Base-by-base conservation (phyloP, 305 asterid species). In the Fraxinus velutina region DNA sequence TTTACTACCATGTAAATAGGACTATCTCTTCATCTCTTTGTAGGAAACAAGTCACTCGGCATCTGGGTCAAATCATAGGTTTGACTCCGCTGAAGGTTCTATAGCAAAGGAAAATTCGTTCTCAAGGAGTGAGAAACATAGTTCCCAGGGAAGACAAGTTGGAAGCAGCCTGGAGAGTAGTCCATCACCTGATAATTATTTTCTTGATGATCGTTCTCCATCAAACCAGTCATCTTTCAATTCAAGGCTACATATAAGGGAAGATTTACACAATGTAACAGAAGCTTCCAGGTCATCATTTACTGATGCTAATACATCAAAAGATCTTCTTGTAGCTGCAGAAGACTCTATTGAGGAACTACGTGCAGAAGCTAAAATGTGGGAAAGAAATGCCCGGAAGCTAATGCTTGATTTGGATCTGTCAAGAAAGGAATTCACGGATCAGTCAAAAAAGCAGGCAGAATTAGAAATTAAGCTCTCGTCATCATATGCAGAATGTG, bases 361-460 rank as follows among this genome's bases (percentile, higher is more conserved):
- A 66, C 90, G 93, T 13, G 92, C 89, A 79, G 97, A 92, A 90
- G 98, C 99, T 86, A 92, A 94, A 75, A 93, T 92, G 96, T 95
- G 98, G 98, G 98, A 95, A 90, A 92, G 97, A 85, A 94, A 92
- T 77, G 94, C 99, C 0, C 84, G 97, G 88, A 95, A 92, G 78
- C 87, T 92, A 42, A 89, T 94, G 97, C 75, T 83, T 4, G 99
- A 95, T 91, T 75, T 92, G 82, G 99, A 95, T 62, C 70, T 89
- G 75, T 86, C 92, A 76, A 89, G 86, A 86, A 90, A 90, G 78
- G 96, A 93, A 44, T 83, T 88, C 80, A 74, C 90, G 0, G 90
- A 88, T 66, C 86, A 89, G 87, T 91, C 94, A 3, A 92, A 89
- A 80, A 93, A 89, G 83, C 95, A 92, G 32, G 92, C 92, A 8